Percentiles rank a stretch among this genome's conserved stretches.
These are phyloP conservation scores for Plectosphaerella plurivora DNA, from an alignment of 2,329 filamentous ascomycete species.

Conservation along the genomic window DNA sequence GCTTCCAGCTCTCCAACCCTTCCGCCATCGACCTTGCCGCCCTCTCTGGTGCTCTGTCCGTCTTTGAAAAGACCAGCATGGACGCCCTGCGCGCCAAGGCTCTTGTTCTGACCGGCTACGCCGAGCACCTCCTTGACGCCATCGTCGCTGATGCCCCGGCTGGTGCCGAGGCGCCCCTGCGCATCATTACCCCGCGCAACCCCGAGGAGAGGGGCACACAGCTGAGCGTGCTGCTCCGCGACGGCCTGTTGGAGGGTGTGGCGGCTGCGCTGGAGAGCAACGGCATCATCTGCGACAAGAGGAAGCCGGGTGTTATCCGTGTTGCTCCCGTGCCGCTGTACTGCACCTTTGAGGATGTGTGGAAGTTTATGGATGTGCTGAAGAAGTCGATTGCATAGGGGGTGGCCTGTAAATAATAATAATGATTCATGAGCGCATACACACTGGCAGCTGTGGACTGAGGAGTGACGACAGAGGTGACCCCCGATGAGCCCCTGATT, in stretches of 20 bases:
- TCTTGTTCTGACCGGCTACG: constrained; percentile 68
- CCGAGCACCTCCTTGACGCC: constrained; percentile 60
- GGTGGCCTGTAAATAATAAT: neutral
- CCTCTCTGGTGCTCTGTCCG: constrained; percentile 66
- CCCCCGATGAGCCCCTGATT: too few relatives aligned
- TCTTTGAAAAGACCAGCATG: constrained; percentile 73
- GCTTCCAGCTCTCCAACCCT: constrained; percentile 73
- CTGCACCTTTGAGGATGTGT: constrained; percentile 72
- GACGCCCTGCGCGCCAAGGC: constrained; percentile 65
- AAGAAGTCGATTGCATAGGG: constrained; percentile 15
- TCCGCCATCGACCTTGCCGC: constrained; percentile 73
- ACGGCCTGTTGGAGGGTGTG: constrained; percentile 67
- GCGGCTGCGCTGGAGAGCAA: constrained; percentile 58
- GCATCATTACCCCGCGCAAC: constrained; percentile 65
- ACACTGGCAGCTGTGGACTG: too few relatives aligned
- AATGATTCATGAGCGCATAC: neutral
- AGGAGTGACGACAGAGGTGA: too few relatives aligned
- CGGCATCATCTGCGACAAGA: constrained; percentile 75
- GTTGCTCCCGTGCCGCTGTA: constrained; percentile 83
- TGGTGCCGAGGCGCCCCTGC: constrained; percentile 38
- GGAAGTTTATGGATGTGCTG: constrained; percentile 39
- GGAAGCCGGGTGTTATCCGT: constrained; percentile 79
- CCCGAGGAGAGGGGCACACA: constrained; percentile 71
- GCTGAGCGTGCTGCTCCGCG: constrained; percentile 65
- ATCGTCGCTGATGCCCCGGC: constrained; percentile 26